Evolutionary conservation across 768 basidiomycete species (phyloP).

Genomic region (Strobilomyces dryophilus): DNA sequence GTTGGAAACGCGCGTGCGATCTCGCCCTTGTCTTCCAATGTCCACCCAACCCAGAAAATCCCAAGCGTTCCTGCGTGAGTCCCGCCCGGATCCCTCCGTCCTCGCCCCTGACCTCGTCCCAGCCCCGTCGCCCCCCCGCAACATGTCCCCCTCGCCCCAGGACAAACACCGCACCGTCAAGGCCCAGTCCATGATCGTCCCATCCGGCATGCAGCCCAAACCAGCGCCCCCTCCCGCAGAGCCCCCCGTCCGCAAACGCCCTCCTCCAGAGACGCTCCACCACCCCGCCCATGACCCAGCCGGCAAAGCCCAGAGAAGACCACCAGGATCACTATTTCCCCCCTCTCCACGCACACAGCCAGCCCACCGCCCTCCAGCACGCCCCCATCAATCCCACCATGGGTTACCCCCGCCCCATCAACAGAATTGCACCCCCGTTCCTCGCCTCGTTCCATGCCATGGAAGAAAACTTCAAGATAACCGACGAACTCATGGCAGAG

Average conservation of each 20-base stretch:
- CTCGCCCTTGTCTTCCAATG: slow-evolving; percentile 42
- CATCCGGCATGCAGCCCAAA: slow-evolving; percentile 44
- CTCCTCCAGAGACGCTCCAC: slow-evolving; percentile 32
- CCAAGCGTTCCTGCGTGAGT: slow-evolving; percentile 51
- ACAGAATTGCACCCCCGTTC: slow-evolving; percentile 53
- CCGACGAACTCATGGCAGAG: slow-evolving; percentile 64
- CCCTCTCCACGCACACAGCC: slow-evolving; percentile 34
- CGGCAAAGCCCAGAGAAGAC: slow-evolving; percentile 26
- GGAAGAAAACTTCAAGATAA: slow-evolving; percentile 64
- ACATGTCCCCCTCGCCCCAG: slow-evolving; percentile 41
- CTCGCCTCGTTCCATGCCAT: slow-evolving; percentile 50
- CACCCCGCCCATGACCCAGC: slow-evolving; percentile 33
- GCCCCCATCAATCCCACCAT: slow-evolving; percentile 29
- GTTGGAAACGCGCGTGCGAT: slow-evolving; percentile 62
- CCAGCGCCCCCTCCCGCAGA: slow-evolving; percentile 36
- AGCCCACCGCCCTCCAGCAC: slow-evolving; percentile 24
- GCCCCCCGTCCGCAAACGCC: slow-evolving; percentile 31
- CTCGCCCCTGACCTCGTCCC: slow-evolving; percentile 19
- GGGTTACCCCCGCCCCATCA: slow-evolving; percentile 63
- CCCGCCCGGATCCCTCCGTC: neutral
- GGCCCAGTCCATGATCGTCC: slow-evolving; percentile 56
- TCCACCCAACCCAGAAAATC: slow-evolving; percentile 55
- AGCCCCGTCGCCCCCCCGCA: slow-evolving; percentile 34
- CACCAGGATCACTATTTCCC: slow-evolving; percentile 43
- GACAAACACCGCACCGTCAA: slow-evolving; percentile 53